These are phyloP conservation scores for Malbranchea cinnamomea DNA, from an alignment of 2,329 filamentous ascomycete genomes.

Conservation along the genomic window DNA sequence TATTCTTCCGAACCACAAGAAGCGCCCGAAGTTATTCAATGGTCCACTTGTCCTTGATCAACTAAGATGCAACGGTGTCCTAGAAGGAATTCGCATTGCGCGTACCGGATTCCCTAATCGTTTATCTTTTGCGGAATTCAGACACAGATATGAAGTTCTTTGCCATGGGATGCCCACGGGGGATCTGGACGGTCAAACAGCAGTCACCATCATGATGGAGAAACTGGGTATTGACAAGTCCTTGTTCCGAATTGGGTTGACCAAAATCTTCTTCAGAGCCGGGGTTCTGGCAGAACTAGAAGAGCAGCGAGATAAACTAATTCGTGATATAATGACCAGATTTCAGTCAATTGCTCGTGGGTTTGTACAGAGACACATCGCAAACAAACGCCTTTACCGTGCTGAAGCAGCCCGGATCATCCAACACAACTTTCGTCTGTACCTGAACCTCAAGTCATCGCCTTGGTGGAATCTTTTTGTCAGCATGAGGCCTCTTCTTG, in stretches of 20 bases:
- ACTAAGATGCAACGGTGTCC: constrained; percentile 92
- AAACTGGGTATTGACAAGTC: constrained; percentile 72
- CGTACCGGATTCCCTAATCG: constrained; percentile 94
- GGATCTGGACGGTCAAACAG: constrained; percentile 79
- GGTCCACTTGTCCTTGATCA: constrained; percentile 90
- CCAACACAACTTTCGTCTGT: constrained; percentile 84
- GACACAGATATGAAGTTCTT: constrained; percentile 88
- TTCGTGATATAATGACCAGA: constrained; percentile 80
- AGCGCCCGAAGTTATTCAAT: constrained; percentile 82
- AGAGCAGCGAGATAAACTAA: constrained; percentile 83
- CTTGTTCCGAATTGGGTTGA: constrained; percentile 83
- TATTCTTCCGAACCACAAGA: constrained; percentile 96
- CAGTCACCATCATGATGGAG: constrained; percentile 73
- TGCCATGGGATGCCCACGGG: constrained; percentile 78
- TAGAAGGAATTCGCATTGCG: constrained; percentile 96
- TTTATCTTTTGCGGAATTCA: constrained; percentile 81
- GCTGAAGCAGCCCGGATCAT: constrained; percentile 91
- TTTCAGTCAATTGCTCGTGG: constrained; percentile 90
- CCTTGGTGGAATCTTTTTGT: constrained; percentile 97
- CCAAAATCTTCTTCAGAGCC: constrained; percentile 95
- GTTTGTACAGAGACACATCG: constrained; percentile 73
- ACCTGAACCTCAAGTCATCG: constrained; percentile 75
- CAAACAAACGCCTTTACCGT: constrained; percentile 85
- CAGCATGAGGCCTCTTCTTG: constrained; percentile 87
- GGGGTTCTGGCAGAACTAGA: constrained; percentile 93